Conservation (phyloP, 495 filamentous ascomycete species). For the Usnea hakonensis region DNA sequence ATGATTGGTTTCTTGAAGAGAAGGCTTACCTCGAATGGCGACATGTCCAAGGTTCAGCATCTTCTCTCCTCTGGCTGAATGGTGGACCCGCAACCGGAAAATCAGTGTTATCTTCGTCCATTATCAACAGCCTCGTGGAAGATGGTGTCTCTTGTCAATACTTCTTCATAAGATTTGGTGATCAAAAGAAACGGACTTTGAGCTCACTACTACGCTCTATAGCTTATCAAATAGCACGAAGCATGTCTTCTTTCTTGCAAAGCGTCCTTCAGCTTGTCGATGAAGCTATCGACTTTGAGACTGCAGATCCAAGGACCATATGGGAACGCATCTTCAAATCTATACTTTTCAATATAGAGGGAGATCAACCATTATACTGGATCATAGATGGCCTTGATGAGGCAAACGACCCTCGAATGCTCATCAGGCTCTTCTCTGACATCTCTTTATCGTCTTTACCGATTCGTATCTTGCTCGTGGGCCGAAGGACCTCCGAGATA, state of each 20-base stretch:
- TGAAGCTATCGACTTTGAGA: constrained; percentile 18
- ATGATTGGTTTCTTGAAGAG: constrained; percentile 28
- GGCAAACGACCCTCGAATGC: constrained; percentile 17
- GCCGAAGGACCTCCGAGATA: constrained; percentile 21
- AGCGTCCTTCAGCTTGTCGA: constrained; percentile 10
- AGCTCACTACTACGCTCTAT: constrained; percentile 29
- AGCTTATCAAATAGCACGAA: constrained; percentile 33
- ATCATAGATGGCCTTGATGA: constrained; percentile 29
- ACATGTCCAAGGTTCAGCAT: constrained; percentile 18
- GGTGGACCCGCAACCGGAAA: constrained; percentile 31
- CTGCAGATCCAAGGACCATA: constrained; percentile 26
- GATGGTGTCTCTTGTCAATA: constrained; percentile 24
- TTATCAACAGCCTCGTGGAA: constrained; percentile 25
- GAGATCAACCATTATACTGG: constrained; percentile 20
- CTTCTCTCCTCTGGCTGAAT: constrained; percentile 28
- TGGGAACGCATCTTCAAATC: constrained; percentile 34
- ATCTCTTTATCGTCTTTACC: constrained; percentile 14
- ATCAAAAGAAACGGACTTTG: constrained; percentile 27
- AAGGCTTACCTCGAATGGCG: constrained; percentile 29
- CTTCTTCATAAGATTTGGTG: constrained; percentile 34
- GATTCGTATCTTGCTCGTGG: constrained; percentile 22
- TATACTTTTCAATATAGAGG: constrained; percentile 18
- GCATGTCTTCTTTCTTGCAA: constrained; percentile 7
- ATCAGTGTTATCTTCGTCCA: constrained; percentile 28
- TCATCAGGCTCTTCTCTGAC: constrained; percentile 19